Evolutionary conservation across 441 rosid genomes (phyloP), one percentile per base, ranked within the genome.

Genomic region (Cnidoscolus chayamansa): DNA sequence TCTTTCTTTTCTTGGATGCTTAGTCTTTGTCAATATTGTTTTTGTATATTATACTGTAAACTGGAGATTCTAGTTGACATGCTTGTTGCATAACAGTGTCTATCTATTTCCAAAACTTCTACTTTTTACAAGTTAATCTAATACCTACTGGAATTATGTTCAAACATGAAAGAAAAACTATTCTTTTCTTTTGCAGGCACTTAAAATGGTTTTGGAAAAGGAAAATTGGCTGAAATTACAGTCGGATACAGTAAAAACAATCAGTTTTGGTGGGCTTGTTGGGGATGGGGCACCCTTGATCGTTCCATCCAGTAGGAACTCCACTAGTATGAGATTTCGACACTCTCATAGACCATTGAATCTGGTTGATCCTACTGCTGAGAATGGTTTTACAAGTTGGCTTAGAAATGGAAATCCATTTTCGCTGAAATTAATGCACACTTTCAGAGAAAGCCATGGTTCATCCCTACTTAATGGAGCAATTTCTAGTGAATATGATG

Each of bases 201-300:
- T 96, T 80, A 90, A 90, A 84, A 91, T 96, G 99, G 98, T 96
- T 75, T 77, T 96, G 84, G 99, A 96, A 85, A 91, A 83, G 91
- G 99, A 96, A 82, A 87, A 75, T 78, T 96, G 99, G 98, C 79
- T 80, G 79, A 90, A 79, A 71, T 69, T 96, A 84, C 92, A 97
- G 37, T 86, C 90, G 17, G 97, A 93, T 77, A 83, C 88, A 17
- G 84, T 85, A 35, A 90, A 88, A 79, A 81, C 78, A 72, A 83
- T 93, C 70, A 86, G 88, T 87, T 93, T 96, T 85, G 84, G 97
- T 74, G 99, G 98, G 81, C 90, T 95, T 77, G 79, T 89, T 67
- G 98, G 99, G 61, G 94, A 92, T 88, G 98, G 98, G 74, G 99
- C 97, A 76, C 86, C 97, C 77, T 72, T 87, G 67, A 83, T 90